phyloP scores from a whole-genome alignment of 2,329 filamentous ascomycete species.

The Emergomyces orientalis region DNA sequence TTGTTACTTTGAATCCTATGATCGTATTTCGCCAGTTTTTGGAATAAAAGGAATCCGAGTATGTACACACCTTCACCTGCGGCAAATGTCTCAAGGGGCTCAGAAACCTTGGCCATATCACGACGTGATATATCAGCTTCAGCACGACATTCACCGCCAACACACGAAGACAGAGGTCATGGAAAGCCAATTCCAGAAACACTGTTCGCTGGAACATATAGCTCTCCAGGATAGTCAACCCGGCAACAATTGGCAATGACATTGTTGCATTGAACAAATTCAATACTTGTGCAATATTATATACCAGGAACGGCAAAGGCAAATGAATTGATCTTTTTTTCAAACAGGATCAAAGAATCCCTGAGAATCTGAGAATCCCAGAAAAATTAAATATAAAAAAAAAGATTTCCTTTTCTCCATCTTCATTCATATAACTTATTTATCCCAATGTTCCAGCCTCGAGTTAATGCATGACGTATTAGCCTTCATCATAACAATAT shows the following conservation, averaged over 20 bases:
- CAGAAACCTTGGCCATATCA: conserved; percentile 44
- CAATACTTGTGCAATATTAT: background rate
- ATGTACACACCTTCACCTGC: conserved; percentile 31
- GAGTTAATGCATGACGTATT: too few relatives aligned
- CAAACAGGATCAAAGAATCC: too few relatives aligned
- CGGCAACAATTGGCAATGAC: conserved; percentile 11
- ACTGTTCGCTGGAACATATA: conserved; percentile 23
- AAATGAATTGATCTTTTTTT: too few relatives aligned
- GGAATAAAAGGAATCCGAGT: background rate
- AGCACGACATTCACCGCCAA: conserved; percentile 22
- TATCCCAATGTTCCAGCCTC: too few relatives aligned
- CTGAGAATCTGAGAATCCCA: too few relatives aligned
- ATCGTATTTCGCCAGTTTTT: background rate
- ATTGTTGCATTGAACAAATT: conserved; percentile 16
- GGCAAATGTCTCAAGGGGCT: conserved; percentile 45
- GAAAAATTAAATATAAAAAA: too few relatives aligned
- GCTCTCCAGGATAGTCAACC: conserved; percentile 22
- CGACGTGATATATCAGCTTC: conserved; percentile 28
- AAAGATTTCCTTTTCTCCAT: too few relatives aligned
- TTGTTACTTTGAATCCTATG: background rate
- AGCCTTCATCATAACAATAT: too few relatives aligned
- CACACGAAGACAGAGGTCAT: conserved; percentile 17
- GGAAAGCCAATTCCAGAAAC: conserved; percentile 22
- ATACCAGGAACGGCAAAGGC: background rate
- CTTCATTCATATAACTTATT: too few relatives aligned